phyloP scores from a whole-genome alignment of 1,139 yeast species.

The Sugiyamaella castrensis region DNA sequence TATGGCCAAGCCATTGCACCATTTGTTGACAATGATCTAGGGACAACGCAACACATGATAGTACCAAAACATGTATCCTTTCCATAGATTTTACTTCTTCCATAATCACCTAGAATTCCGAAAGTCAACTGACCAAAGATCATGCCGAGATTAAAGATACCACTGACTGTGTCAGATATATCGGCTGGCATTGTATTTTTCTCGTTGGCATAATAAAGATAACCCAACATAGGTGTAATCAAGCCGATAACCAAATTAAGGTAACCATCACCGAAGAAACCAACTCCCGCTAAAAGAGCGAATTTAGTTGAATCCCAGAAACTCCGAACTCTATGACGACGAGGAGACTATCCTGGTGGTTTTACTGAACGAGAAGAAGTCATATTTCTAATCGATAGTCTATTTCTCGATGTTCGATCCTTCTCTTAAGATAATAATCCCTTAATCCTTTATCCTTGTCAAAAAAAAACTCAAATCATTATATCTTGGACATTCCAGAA shows the following conservation, averaged over 20 bases:
- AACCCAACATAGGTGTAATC: constrained; percentile 51
- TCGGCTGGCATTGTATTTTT: constrained; percentile 57
- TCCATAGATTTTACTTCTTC: constrained; percentile 86
- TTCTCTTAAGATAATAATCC: too few relatives aligned
- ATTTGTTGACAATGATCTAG: constrained; percentile 54
- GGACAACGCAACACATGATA: constrained; percentile 50
- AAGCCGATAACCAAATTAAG: constrained; percentile 87
- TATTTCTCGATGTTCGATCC: too few relatives aligned
- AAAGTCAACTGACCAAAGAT: constrained; percentile 84
- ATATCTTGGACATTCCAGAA: too few relatives aligned
- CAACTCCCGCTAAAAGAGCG: constrained; percentile 89
- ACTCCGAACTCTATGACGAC: too few relatives aligned
- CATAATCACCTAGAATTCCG: constrained; percentile 80
- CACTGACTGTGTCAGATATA: constrained; percentile 72
- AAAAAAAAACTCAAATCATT: too few relatives aligned
- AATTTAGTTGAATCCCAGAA: neutral
- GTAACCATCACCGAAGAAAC: constrained; percentile 88
- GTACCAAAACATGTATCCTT: constrained; percentile 46
- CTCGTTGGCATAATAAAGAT: constrained; percentile 54
- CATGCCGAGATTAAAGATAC: constrained; percentile 89
- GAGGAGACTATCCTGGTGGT: too few relatives aligned
- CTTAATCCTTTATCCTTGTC: too few relatives aligned
- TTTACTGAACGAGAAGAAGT: too few relatives aligned
- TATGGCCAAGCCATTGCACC: constrained; percentile 54
- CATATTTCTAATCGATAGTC: too few relatives aligned